A percentile compares a stretch with the other conserved stretches of the same genome.
phyloP scores from a whole-genome alignment of 202 grass and related monocot species.

The Bolboschoenoplectus hybrid region DNA sequence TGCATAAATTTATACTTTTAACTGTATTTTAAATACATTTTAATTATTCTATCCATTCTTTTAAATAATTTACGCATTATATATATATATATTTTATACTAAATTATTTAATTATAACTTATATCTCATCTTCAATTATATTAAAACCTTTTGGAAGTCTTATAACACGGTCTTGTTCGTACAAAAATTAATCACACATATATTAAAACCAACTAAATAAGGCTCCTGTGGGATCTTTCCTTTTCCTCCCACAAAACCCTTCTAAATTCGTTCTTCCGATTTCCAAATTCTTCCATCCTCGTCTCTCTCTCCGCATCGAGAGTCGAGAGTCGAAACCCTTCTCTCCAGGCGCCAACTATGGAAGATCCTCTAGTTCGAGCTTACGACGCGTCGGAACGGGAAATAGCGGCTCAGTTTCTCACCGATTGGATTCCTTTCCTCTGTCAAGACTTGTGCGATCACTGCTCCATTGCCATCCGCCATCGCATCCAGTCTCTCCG shows the following conservation, averaged over 20 bases:
- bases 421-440: constrained; percentile 91
- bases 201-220: background rate
- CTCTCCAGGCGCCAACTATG: background rate
- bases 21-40: too few species aligned
- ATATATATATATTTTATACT: too few species aligned
- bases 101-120: too few species aligned
- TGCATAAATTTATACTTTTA: too few species aligned
- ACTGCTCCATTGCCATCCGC: constrained; percentile 60
- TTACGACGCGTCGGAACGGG: constrained; percentile 65
- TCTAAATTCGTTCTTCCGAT: background rate
- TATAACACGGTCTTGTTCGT: too few species aligned
- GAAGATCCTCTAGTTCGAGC: constrained; percentile 56
- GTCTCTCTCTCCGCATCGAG: background rate
- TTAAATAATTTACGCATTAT: too few species aligned
- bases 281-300: background rate
- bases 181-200: background rate
- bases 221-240: background rate
- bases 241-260: background rate
- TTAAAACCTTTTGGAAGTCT: too few species aligned
- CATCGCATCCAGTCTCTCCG: constrained; percentile 64
- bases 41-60: too few species aligned
- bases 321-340: background rate
- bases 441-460: constrained; percentile 63
- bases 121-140: too few species aligned
- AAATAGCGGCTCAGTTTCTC: constrained; percentile 85